Base-by-base conservation (phyloP, 495 filamentous ascomycete species). In the Penicillium cosmopolitanum region DNA sequence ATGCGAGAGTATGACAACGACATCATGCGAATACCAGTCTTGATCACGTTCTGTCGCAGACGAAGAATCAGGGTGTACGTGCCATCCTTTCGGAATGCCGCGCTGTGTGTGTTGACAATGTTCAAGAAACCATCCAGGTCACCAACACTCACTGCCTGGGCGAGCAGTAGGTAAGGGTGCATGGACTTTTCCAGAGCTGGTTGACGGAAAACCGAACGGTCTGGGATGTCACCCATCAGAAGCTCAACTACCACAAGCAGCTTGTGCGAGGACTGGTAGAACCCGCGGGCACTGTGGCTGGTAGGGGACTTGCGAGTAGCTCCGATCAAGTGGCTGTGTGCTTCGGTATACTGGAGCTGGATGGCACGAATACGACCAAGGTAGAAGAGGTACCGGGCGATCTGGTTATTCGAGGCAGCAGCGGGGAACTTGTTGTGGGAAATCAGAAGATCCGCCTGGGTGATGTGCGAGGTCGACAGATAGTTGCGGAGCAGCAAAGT, bases 21-120 rank as follows among this genome's bases (percentile, higher is more conserved):
- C 87, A 98, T 97, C 91, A 97, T 97, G 61, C 95, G 91, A 64
- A 98, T 95, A 64, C 95, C 95, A 35, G 95, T 98, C 80, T 96
- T 97, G 85, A 98, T 98, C 72, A 98, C 95, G 75, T 98, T 98
- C 72, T 98, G 95, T 53, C 95, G 86, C 40, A 98, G 82, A 48
- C 95, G 92, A 60, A 97, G 83, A 70, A 97, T 94, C 51, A 98
- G 82, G 8, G 93, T 96, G 76, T 98, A 98, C 18, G 93, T 97
- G 54, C 92, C 92, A 73, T 98, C 96, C 55, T 88, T 88, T 50
- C 90, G 86, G 87, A 98, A 98, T 15, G 87, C 89, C 21, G 87
- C 84, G 55, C 85, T 88, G 75, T 97, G 86, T 18, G 84, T 84
- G 60, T 87, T 86, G 56, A 97, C 90, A 61, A 88, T 87, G 53